Base-by-base conservation (phyloP, 1,284 basidiomycete species). In the Caloboletus inedulis region DNA sequence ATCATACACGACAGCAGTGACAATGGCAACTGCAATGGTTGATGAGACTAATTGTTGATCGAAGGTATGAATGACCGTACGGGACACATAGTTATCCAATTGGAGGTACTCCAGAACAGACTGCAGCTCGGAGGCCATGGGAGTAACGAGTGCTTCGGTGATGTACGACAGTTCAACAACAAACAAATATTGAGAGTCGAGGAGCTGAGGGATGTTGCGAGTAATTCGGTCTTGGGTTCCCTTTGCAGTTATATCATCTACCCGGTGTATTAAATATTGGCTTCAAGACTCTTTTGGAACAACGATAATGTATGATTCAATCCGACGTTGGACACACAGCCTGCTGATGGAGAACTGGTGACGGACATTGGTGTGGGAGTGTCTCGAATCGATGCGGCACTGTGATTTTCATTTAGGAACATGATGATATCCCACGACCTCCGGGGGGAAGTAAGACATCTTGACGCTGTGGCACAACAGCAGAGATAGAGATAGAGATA, bases 1-100 rank as follows among this genome's bases (percentile, higher is more conserved):
- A 29, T 55, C 53, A 36, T 55, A 55, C 30, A 27, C 33, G 8
- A 55, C 36, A 6, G 34, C 41, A 6, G 36, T 33, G 7, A 47
- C 0, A 3, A n/a, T 5, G 0, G n/a, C 10, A 8, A 42, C 55
- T 56, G 14, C 1, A 1, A 1, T n/a, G 0, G 8, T 34, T 2
- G 14, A 13, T 47, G 5, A 43, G 37, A 36, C 27, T 7, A 13
- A 19, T 34, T 8, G 4, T 14, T 14, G 13, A 16, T 7, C 3
- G 3, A 25, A 19, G 37, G 4, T 16, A 19, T 3, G 1, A 35
- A 14, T 3, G 30, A 8, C 21, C 21, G 13, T 39, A 53, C 52
- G 6, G 3, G 52, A 7, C 14, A 3, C 0, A 25, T 53, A 53
- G 36, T 55, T 7, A 9, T 47, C 33, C 3, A 21, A 4, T 29